Percentiles rank a stretch among this genome's conserved stretches.
phyloP scores from a whole-genome alignment of 306 rosid species.

The Dryas drummondii region DNA sequence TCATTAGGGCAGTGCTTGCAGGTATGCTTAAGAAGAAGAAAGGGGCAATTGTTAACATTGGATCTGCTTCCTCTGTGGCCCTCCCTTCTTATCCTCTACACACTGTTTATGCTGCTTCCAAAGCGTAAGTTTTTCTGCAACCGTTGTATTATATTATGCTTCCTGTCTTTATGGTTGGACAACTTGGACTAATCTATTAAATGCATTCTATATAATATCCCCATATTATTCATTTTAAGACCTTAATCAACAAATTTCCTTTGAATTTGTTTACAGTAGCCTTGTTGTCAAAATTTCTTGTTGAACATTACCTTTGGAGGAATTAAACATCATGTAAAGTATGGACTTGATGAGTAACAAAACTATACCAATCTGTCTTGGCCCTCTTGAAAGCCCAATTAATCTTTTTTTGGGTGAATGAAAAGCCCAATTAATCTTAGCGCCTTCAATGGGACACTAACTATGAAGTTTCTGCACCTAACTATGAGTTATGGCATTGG shows the following conservation, averaged over 20 bases:
- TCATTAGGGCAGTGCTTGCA: conserved; percentile 48
- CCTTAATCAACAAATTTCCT: too few relatives aligned
- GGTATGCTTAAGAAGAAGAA: conserved; percentile 53
- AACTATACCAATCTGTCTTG: background rate
- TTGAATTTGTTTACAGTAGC: too few relatives aligned
- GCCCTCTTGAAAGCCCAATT: background rate
- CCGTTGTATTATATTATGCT: background rate
- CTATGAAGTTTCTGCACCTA: too few relatives aligned
- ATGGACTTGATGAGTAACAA: background rate
- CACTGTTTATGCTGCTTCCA: conserved; percentile 54
- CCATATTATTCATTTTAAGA: background rate
- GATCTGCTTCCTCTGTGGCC: conserved; percentile 43
- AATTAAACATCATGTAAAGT: background rate
- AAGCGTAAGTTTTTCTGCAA: conserved; percentile 40
- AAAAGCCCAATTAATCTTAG: background rate
- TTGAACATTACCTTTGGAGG: background rate
- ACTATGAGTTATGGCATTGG: background rate
- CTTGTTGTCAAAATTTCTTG: background rate
- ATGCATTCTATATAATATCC: too few relatives aligned
- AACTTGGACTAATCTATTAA: too few relatives aligned
- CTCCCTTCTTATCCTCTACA: conserved; percentile 48
- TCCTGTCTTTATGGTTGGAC: too few relatives aligned
- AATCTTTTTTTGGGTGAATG: background rate
- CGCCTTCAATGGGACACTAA: background rate
- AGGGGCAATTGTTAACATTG: conserved; percentile 55